phyloP scores from a whole-genome alignment of 2,329 filamentous ascomycete genomes.

The Ophiosphaerella narmari region DNA sequence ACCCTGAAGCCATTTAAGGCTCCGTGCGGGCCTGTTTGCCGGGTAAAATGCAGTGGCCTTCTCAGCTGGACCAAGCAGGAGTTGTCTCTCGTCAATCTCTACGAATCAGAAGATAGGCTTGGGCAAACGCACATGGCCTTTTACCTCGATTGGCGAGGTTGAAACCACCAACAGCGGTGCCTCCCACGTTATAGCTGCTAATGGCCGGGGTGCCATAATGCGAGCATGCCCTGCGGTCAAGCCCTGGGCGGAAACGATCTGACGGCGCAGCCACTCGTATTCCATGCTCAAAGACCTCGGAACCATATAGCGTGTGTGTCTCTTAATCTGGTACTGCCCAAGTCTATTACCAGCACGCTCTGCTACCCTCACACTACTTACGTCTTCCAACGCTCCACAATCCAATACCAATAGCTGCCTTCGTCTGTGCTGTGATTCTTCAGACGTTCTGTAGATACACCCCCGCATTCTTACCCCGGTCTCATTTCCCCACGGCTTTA shows the following conservation, averaged over 20 bases:
- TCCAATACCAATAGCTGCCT: background rate
- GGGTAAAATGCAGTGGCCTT: constrained; percentile 32
- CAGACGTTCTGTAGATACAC: background rate
- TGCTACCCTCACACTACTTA: background rate
- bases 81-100: constrained; percentile 10
- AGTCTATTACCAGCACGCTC: constrained; percentile 6
- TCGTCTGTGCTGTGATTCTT: constrained; percentile 1
- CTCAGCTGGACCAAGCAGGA: constrained; percentile 18
- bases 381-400: background rate
- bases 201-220: constrained; percentile 9
- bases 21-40: constrained; percentile 35
- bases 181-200: constrained; percentile 15
- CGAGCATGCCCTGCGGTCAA: constrained; percentile 13
- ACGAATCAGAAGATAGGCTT: constrained; percentile 19
- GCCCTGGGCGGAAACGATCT: constrained; percentile 11
- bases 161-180: constrained; percentile 25
- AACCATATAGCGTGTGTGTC: constrained; percentile 7
- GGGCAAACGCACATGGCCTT: constrained; percentile 10
- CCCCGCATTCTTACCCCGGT: constrained; percentile 2
- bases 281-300: constrained; percentile 8
- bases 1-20: constrained; percentile 17
- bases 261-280: constrained; percentile 16
- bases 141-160: constrained; percentile 25
- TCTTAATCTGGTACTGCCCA: constrained; percentile 18
- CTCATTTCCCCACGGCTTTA: constrained; percentile 7